These are phyloP conservation scores for Rutstroemia sp. DNA, from an alignment of 2,329 filamentous ascomycete species.

Conservation along the genomic window DNA sequence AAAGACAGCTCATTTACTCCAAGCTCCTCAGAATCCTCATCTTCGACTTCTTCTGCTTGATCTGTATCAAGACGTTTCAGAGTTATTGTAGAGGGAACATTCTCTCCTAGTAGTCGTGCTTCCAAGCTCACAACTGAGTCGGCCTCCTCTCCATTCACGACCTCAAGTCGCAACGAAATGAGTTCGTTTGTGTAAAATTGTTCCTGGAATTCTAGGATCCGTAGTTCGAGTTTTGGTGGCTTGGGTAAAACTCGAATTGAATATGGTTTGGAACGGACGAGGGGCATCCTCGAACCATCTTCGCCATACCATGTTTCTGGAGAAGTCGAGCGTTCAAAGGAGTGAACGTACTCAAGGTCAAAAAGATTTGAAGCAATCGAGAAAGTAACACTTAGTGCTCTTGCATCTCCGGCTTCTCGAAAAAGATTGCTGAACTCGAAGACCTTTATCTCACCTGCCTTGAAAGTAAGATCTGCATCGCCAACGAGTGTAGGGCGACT, in stretches of 20 bases:
- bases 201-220: constrained; percentile 50
- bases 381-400: constrained; percentile 56
- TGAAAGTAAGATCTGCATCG: constrained; percentile 55
- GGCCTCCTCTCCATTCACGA: constrained; percentile 79
- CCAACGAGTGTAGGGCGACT: constrained; percentile 41
- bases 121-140: constrained; percentile 66
- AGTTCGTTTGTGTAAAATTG: constrained; percentile 83
- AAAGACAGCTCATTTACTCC: constrained; percentile 16
- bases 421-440: constrained; percentile 67
- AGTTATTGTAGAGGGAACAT: constrained; percentile 38
- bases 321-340: constrained; percentile 37
- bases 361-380: constrained; percentile 58
- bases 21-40: not conserved
- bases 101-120: constrained; percentile 55
- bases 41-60: not conserved
- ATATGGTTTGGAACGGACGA: constrained; percentile 43
- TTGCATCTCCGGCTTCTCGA: constrained; percentile 73
- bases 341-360: constrained; percentile 58
- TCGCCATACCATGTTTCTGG: constrained; percentile 45
- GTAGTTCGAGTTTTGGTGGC: constrained; percentile 83
- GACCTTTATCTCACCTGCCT: constrained; percentile 59
- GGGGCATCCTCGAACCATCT: constrained; percentile 36
- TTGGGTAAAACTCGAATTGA: constrained; percentile 72
- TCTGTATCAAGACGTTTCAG: constrained; percentile 25
- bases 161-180: constrained; percentile 58